Evolutionary conservation across 331 rosid genomes (phyloP).

Genomic region (Stylosanthes scabra): DNA sequence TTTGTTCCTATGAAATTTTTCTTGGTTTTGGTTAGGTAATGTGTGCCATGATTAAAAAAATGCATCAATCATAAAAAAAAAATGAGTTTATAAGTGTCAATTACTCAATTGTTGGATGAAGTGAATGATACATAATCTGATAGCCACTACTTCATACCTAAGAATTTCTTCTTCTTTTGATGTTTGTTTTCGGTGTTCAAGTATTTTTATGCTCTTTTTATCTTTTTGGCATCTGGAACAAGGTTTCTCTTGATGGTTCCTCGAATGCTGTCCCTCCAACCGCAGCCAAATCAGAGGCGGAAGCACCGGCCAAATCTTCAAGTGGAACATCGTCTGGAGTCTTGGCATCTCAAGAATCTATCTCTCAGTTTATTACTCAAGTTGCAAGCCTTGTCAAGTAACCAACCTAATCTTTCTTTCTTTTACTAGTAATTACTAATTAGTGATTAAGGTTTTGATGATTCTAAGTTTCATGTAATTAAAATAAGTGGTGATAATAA

Average conservation of each 20-base stretch:
- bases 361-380: conserved; percentile 68
- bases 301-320: conserved; percentile 43
- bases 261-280: conserved; percentile 46
- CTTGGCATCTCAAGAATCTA: conserved; percentile 66
- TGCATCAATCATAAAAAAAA: not conserved
- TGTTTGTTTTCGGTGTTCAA: conserved; percentile 32
- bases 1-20: not conserved
- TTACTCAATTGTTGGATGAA: not conserved
- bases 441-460: not conserved
- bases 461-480: not conserved
- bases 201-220: conserved; percentile 23
- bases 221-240: conserved; percentile 54
- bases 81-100: not conserved
- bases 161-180: not conserved
- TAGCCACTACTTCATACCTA: not conserved
- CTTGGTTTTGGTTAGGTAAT: not conserved
- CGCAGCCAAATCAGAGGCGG: conserved; percentile 47
- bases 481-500: not conserved
- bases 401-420: conserved; percentile 35
- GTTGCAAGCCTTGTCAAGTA: conserved; percentile 79
- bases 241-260: conserved; percentile 66
- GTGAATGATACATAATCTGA: not conserved
- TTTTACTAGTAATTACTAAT: conserved; percentile 11
- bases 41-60: not conserved
- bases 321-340: conserved; percentile 42